Conservation (phyloP, 2,329 filamentous ascomycete species). For the Ramularia collo-cygni region DNA sequence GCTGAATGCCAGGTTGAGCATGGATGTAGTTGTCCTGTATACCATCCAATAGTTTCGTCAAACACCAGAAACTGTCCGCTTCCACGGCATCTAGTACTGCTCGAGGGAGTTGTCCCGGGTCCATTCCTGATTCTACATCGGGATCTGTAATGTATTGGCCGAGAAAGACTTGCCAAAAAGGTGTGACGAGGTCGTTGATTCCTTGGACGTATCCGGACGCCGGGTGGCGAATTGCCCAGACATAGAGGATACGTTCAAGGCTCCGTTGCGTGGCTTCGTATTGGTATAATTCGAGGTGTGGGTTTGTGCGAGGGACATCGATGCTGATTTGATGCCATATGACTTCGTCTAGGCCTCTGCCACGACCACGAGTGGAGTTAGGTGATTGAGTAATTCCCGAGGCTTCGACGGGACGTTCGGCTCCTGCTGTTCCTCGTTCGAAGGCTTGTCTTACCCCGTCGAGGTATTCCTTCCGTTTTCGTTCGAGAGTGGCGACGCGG, state of each 20-base stretch:
- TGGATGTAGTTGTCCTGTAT: slow-evolving; percentile 99
- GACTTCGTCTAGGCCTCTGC: slow-evolving; percentile 84
- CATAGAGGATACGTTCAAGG: slow-evolving; percentile 87
- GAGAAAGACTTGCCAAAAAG: slow-evolving; percentile 96
- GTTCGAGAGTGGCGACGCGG: slow-evolving; percentile 78
- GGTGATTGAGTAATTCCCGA: slow-evolving; percentile 39
- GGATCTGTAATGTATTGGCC: slow-evolving; percentile 91
- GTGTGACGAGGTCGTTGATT: slow-evolving; percentile 95
- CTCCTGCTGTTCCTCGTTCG: slow-evolving; percentile 45
- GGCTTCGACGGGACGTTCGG: slow-evolving; percentile 41
- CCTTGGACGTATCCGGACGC: slow-evolving; percentile 97
- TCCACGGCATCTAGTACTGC: slow-evolving; percentile 93
- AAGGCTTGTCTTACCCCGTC: slow-evolving; percentile 74
- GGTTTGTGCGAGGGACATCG: slow-evolving; percentile 91
- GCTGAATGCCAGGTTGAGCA: slow-evolving; percentile 91
- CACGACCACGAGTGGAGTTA: slow-evolving; percentile 49
- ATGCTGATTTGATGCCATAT: slow-evolving; percentile 99
- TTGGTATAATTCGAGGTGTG: slow-evolving; percentile 87
- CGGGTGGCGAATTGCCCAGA: slow-evolving; percentile 96
- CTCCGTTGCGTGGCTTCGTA: slow-evolving; percentile 95
- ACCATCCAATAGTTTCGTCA: slow-evolving; percentile 95
- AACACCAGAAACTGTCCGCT: slow-evolving; percentile 96
- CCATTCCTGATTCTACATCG: slow-evolving; percentile 90
- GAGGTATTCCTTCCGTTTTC: slow-evolving; percentile 93
- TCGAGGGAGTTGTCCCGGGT: slow-evolving; percentile 86